Percentiles rank a stretch among this genome's conserved stretches.
phyloP scores from a whole-genome alignment of 768 basidiomycete species.

The Cystobasidium onofrii region DNA sequence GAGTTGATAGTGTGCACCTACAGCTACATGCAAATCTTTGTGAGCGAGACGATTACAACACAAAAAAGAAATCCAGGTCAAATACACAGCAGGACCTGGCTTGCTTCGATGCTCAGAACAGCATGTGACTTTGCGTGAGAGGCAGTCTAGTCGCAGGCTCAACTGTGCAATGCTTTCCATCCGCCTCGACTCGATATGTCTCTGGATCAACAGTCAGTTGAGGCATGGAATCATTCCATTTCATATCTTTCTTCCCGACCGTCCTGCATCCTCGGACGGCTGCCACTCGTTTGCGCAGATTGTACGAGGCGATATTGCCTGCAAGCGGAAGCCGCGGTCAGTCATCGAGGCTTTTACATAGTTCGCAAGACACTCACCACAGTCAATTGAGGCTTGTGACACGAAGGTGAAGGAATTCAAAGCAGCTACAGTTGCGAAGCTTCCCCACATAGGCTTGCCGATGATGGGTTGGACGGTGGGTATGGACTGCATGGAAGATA shows the following conservation, averaged over 20 bases:
- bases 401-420: slow-evolving; percentile 81
- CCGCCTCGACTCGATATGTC: slow-evolving; percentile 65
- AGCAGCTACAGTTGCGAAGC: slow-evolving; percentile 66
- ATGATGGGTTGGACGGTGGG: slow-evolving; percentile 86
- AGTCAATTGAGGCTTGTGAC: slow-evolving; percentile 60
- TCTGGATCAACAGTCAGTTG: slow-evolving; percentile 86
- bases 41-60: too few relatives aligned
- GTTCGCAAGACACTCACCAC: slow-evolving; percentile 44
- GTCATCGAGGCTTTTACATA: slow-evolving; percentile 6
- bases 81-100: too few relatives aligned
- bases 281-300: slow-evolving; percentile 61
- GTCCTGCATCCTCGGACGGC: slow-evolving; percentile 68
- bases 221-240: slow-evolving; percentile 76
- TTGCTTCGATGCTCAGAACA: slow-evolving; percentile 23
- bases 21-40: not conserved
- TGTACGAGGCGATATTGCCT: slow-evolving; percentile 60
- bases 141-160: slow-evolving; percentile 48
- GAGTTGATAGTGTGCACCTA: not conserved
- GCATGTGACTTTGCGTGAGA: slow-evolving; percentile 38
- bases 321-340: slow-evolving; percentile 33
- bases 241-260: slow-evolving; percentile 82
- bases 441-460: slow-evolving; percentile 88
- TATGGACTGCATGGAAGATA: slow-evolving; percentile 54
- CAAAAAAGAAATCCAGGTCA: too few relatives aligned
- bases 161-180: slow-evolving; percentile 49